Conservation (phyloP, 1,284 basidiomycete species). For the Porphyrellus sp. region DNA sequence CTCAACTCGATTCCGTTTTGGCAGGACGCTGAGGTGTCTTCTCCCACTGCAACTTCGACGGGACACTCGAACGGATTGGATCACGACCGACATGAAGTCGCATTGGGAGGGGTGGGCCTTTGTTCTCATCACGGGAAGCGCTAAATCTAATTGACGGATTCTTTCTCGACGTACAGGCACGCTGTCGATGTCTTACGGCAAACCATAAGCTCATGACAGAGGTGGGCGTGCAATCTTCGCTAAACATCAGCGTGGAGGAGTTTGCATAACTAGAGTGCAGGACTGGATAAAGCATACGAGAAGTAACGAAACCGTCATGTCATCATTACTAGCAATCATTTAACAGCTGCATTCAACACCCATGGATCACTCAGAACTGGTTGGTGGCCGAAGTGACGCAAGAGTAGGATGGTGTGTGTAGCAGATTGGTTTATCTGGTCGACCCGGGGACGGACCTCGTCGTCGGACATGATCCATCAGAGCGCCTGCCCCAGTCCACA, state of each 20-base stretch:
- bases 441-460: no score
- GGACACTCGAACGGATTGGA: neutral
- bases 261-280: neutral
- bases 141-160: neutral
- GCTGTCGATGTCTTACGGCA: conserved; percentile 6
- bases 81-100: conserved; percentile 2
- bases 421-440: no score
- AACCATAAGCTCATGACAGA: neutral
- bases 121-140: neutral
- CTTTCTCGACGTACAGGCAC: neutral
- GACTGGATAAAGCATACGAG: neutral
- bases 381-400: neutral
- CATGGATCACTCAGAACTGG: neutral
- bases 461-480: no score
- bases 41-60: neutral
- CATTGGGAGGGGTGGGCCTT: conserved; percentile 2
- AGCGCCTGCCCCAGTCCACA: neutral
- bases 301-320: neutral
- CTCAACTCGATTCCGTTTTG: conserved; percentile 9
- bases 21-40: conserved; percentile 1
- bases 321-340: neutral
- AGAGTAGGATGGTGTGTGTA: neutral
- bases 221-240: conserved; percentile 14
- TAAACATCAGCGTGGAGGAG: neutral
- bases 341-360: neutral